These are phyloP conservation scores for Moricandia moricandioides DNA, from an alignment of 345 rosid species.

Conservation along the genomic window DNA sequence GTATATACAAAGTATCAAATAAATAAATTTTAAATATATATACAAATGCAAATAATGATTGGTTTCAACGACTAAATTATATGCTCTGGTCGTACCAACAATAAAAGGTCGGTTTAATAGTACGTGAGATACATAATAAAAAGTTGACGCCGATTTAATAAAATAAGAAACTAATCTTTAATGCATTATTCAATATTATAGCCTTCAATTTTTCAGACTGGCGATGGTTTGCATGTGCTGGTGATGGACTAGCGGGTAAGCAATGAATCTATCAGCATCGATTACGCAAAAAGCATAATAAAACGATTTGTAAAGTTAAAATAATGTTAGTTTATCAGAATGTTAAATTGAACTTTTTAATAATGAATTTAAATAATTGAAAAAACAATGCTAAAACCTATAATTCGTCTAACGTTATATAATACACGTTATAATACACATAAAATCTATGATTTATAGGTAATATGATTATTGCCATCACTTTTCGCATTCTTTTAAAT, in stretches of 20 bases:
- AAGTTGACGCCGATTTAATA: slow-evolving; percentile 32
- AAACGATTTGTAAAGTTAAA: background rate
- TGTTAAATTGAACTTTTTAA: background rate
- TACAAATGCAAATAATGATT: slow-evolving; percentile 21
- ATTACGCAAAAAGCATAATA: slow-evolving; percentile 24
- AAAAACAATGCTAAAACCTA: background rate
- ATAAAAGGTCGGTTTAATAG: slow-evolving; percentile 21
- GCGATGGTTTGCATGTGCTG: slow-evolving; percentile 35
- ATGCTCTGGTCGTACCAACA: background rate
- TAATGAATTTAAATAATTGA: background rate
- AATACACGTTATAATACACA: background rate
- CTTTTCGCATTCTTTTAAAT: background rate
- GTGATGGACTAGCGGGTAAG: slow-evolving; percentile 31
- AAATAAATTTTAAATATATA: background rate
- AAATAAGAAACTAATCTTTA: background rate
- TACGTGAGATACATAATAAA: background rate
- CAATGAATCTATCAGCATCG: slow-evolving; percentile 35
- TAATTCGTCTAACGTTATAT: background rate
- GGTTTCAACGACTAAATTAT: slow-evolving; percentile 28
- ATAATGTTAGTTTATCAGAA: background rate
- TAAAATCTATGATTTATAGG: background rate
- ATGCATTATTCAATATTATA: slow-evolving; percentile 2
- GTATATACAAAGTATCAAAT: background rate
- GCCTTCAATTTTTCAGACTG: slow-evolving; percentile 24
- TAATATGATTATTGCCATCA: background rate